These are phyloP conservation scores for Chlamydomonas reinhardtii DNA, from an alignment of 163 green algal species.

Conservation along the genomic window DNA sequence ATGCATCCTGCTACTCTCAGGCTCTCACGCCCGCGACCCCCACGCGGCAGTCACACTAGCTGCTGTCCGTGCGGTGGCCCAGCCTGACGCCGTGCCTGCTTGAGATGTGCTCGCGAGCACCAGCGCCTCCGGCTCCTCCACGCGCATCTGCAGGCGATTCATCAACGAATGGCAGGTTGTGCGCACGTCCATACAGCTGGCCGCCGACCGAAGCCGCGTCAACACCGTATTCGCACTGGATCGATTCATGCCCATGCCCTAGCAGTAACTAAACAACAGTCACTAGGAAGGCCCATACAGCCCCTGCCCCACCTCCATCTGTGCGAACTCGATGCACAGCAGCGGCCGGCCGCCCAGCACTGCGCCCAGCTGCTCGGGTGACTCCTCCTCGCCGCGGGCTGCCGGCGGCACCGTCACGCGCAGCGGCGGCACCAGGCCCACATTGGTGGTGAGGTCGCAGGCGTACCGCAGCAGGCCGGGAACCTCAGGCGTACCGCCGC, in stretches of 20 bases:
- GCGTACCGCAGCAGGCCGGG: constrained; percentile 84
- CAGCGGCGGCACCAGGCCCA: constrained; percentile 68
- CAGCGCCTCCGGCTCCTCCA: constrained; percentile 47
- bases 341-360: constrained; percentile 64
- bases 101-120: background rate
- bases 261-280: no score
- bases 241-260: no score
- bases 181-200: no score
- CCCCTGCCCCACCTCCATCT: constrained; percentile 63
- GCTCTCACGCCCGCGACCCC: background rate
- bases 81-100: background rate
- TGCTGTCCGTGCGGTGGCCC: background rate
- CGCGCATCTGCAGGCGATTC: constrained; percentile 30
- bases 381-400: constrained; percentile 10
- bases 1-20: no score
- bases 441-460: constrained; percentile 76
- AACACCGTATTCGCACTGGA: no score
- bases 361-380: constrained; percentile 50
- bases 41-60: constrained; percentile 21
- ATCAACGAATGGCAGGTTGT: no score
- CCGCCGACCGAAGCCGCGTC: no score
- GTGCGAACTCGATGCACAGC: constrained; percentile 63
- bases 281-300: no score
- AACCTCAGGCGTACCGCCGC: constrained; percentile 75
- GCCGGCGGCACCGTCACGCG: background rate